These are phyloP conservation scores for Lavandula angustifolia DNA, from an alignment of 257 asterid genomes.

Conservation along the genomic window DNA sequence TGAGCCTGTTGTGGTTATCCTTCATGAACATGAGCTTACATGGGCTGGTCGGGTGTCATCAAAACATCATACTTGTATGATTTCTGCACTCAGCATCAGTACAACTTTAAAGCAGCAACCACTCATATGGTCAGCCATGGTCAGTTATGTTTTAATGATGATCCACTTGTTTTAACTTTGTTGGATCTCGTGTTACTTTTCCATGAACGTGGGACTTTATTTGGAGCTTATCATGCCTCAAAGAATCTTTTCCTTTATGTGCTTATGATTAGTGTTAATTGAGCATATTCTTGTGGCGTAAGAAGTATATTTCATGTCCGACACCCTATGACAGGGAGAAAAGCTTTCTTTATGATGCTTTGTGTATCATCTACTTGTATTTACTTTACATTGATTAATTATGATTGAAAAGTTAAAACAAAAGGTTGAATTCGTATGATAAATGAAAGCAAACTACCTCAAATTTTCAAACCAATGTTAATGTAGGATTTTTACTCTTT, in stretches of 20 bases:
- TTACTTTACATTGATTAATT: constrained; percentile 11
- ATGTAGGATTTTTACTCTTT: constrained; percentile 22
- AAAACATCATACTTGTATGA: constrained; percentile 88
- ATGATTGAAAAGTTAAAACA: neutral
- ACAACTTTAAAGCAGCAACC: constrained; percentile 95
- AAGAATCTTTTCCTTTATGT: constrained; percentile 8
- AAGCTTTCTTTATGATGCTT: constrained; percentile 23
- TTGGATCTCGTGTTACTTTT: constrained; percentile 11
- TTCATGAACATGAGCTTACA: constrained; percentile 91
- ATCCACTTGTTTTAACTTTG: neutral
- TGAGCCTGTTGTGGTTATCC: constrained; percentile 96
- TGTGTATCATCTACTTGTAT: constrained; percentile 17
- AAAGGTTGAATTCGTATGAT: neutral
- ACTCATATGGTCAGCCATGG: constrained; percentile 90
- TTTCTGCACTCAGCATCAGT: constrained; percentile 93
- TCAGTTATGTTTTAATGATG: constrained; percentile 40
- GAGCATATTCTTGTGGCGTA: constrained; percentile 14
- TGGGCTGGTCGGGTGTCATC: constrained; percentile 97
- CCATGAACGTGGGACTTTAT: constrained; percentile 22
- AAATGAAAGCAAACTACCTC: constrained; percentile 18
- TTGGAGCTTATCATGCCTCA: constrained; percentile 21
- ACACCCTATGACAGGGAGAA: constrained; percentile 14
- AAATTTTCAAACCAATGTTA: neutral
- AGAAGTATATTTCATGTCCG: constrained; percentile 15
- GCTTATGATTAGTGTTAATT: neutral